Evolutionary conservation across 306 rosid genomes (phyloP).

Genomic region (Parietaria judaica): DNA sequence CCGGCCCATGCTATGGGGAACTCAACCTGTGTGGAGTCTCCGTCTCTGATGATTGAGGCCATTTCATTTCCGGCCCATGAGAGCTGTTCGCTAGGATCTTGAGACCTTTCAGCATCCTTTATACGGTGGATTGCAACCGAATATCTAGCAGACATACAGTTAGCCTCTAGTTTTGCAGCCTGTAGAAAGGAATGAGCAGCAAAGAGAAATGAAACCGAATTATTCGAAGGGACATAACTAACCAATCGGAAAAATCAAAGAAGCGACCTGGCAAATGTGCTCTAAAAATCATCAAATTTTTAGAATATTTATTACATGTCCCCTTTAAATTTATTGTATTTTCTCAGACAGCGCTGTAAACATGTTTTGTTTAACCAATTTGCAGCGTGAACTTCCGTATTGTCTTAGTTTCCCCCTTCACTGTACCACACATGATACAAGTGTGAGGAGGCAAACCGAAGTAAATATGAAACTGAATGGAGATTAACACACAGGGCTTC

Average conservation of each 20-base stretch:
- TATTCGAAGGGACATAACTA: background rate
- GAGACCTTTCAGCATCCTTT: conserved; percentile 94
- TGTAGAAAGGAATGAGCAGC: conserved; percentile 22
- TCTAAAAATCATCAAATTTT: no score
- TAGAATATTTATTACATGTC: no score
- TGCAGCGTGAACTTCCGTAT: no score
- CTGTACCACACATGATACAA: no score
- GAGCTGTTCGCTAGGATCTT: conserved; percentile 76
- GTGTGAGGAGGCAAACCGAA: no score
- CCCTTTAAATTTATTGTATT: background rate
- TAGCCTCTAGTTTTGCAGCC: conserved; percentile 93
- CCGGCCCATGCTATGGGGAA: conserved; percentile 88
- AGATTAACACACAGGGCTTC: no score
- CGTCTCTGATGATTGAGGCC: conserved; percentile 89
- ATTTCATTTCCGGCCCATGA: conserved; percentile 96
- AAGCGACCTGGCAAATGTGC: background rate
- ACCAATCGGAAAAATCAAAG: background rate
- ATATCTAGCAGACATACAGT: conserved; percentile 87
- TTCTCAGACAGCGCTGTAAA: no score
- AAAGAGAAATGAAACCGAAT: conserved; percentile 4
- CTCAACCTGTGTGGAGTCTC: conserved; percentile 63
- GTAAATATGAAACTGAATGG: no score
- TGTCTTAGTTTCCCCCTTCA: no score
- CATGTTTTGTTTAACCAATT: no score
- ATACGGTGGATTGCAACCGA: conserved; percentile 73